Base-by-base conservation (phyloP, 257 asterid genomes). In the Gentiana macrophylla region DNA sequence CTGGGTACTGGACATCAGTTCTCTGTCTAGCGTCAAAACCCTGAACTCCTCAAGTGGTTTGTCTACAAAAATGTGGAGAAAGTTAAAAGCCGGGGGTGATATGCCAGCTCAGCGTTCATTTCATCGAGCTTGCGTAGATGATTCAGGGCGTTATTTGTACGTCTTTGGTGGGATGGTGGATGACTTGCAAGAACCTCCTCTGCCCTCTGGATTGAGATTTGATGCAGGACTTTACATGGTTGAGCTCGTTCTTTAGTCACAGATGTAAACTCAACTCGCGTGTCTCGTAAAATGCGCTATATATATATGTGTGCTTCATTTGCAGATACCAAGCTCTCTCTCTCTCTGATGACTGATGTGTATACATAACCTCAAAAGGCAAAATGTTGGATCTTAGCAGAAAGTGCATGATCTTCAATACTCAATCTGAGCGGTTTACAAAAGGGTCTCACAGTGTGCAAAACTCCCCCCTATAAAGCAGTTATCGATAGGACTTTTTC, bases 141-240 rank as follows among this genome's bases (percentile, higher is more conserved):
- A 70, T 37, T 76, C 96, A 0, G 93, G 95, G 12, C 66, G 87
- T 11, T 73, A 60, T 69, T 45, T 91, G 86, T 87, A 79, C 56
- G 66, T 91, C 48, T 72, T 79, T 46, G 95, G 98, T n/a, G 98
- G 98, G 47, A 91, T 91, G 98, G 77, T 91, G 33, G 90, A 87
- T 56, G 96, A 93, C 49, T 41, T 73, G 50, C 64, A 76, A 53
- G 85, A 81, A 55, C 90, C 85, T 41, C 72, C 70, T 6, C 84
- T 72, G 61, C 37, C 90, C 1, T 70, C 78, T n/a, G 92, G 90
- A 12, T 69, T 91, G 69, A 68, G 79, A 75, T 91, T 91, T 57
- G 94, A 84, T 57, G 91, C 94, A 8, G 84, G 74, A 34, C 59
- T 84, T 59, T 84, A 76, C 74, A 51, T 91, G 35, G 71, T 85